A percentile compares a stretch with the other conserved stretches of the same genome.
These are phyloP conservation scores for Aureobasidium pullulans DNA, from an alignment of 2,329 filamentous ascomycete species.

Conservation along the genomic window DNA sequence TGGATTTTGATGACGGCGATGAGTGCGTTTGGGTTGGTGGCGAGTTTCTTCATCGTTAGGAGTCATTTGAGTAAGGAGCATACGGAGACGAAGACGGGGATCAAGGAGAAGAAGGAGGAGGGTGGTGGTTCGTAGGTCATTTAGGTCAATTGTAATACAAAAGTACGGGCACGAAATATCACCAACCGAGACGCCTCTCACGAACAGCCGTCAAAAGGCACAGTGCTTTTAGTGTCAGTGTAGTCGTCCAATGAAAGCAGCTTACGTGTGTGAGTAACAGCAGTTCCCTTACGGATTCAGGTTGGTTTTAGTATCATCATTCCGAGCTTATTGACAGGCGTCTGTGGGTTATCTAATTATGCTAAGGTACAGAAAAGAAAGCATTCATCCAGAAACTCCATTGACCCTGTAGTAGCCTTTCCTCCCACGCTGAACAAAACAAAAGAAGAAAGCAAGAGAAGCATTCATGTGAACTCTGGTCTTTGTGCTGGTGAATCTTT, in stretches of 20 bases:
- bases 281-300: too few species aligned
- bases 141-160: too few species aligned
- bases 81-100: constrained; percentile 44
- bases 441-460: too few species aligned
- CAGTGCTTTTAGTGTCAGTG: too few species aligned
- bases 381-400: background rate
- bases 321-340: background rate
- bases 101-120: constrained; percentile 13
- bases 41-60: constrained; percentile 73
- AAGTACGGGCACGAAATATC: background rate
- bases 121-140: background rate
- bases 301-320: background rate
- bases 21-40: constrained; percentile 81
- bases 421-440: too few species aligned
- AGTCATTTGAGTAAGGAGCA: constrained; percentile 42
- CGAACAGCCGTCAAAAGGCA: too few species aligned
- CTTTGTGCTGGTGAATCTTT: too few species aligned
- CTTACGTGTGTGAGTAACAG: too few species aligned
- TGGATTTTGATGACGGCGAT: constrained; percentile 42
- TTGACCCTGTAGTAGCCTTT: too few species aligned
- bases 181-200: too few species aligned
- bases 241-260: too few species aligned
- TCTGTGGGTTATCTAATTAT: background rate
- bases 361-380: background rate
- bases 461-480: too few species aligned